Evolutionary conservation across 2,329 filamentous ascomycete genomes (phyloP).

Genomic region (Fusarium xylarioides): DNA sequence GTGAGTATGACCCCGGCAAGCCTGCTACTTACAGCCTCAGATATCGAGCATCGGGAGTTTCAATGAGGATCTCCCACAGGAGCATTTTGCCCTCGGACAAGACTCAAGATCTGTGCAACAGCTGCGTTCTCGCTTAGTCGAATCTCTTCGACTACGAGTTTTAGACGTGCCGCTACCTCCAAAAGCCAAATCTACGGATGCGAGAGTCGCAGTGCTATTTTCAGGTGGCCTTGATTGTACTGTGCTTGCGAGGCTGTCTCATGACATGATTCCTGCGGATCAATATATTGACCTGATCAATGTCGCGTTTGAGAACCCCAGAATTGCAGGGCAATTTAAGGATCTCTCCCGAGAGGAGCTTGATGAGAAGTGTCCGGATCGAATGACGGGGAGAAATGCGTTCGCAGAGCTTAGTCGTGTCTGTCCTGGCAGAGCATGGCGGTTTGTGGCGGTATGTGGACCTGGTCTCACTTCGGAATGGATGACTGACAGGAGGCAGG

Average conservation of each 20-base stretch:
- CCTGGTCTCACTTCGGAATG: not conserved
- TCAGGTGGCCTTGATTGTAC: constrained; percentile 96
- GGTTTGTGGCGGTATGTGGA: constrained; percentile 74
- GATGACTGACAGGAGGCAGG: constrained; percentile 48
- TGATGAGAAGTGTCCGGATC: constrained; percentile 90
- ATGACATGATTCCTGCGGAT: constrained; percentile 74
- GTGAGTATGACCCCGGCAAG: constrained; percentile 30
- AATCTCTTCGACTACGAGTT: constrained; percentile 72
- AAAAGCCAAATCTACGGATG: constrained; percentile 47
- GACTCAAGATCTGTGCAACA: constrained; percentile 60
- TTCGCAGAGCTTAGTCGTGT: constrained; percentile 75
- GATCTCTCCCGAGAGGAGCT: constrained; percentile 48
- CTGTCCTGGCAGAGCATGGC: constrained; percentile 79
- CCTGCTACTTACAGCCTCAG: constrained; percentile 58
- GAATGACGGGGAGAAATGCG: constrained; percentile 83
- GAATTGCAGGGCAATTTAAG: constrained; percentile 67
- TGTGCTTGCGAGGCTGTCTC: constrained; percentile 79
- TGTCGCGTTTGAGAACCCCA: constrained; percentile 95
- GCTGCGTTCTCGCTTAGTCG: constrained; percentile 63
- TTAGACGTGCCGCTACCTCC: constrained; percentile 71
- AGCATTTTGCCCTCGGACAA: constrained; percentile 32
- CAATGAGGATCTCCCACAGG: constrained; percentile 56
- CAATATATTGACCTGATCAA: constrained; percentile 90
- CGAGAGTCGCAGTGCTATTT: constrained; percentile 82
- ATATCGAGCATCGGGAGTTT: constrained; percentile 64